A percentile compares a stretch with the other conserved stretches of the same genome.
Conservation (phyloP, 2,329 filamentous ascomycete genomes). For the Botryotinia narcissicola region DNA sequence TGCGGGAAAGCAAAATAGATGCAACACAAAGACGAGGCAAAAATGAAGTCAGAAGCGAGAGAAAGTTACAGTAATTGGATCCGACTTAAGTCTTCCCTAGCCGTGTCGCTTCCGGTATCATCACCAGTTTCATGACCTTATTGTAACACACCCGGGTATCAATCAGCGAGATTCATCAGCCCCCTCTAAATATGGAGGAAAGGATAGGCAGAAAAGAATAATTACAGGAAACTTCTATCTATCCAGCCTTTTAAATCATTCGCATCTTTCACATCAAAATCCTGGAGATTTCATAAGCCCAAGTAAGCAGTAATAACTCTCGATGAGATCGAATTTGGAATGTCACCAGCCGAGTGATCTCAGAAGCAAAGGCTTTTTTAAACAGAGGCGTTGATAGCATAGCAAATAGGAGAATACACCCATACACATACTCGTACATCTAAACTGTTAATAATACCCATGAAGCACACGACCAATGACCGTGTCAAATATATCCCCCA, state of each 20-base stretch:
- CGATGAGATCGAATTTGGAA: slow-evolving; percentile 12
- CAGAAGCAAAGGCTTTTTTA: background rate
- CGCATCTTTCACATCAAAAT: slow-evolving; percentile 6
- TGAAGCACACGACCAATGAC: slow-evolving; percentile 32
- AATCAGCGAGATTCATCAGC: slow-evolving; percentile 6
- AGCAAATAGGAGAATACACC: background rate
- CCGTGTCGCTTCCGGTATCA: slow-evolving; percentile 13
- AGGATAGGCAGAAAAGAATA: background rate
- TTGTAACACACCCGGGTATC: background rate
- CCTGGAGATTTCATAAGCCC: slow-evolving; percentile 21
- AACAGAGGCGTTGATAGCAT: background rate
- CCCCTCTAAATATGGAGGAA: slow-evolving; percentile 16
- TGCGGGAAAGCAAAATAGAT: background rate
- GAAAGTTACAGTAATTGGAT: background rate
- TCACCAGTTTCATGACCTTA: slow-evolving; percentile 11
- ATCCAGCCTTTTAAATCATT: background rate
- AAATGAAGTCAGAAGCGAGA: background rate
- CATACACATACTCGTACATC: slow-evolving; percentile 9
- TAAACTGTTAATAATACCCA: slow-evolving; percentile 16
- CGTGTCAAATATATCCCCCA: slow-evolving; percentile 26
- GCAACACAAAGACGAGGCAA: background rate
- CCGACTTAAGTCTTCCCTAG: background rate
- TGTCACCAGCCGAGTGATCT: slow-evolving; percentile 2
- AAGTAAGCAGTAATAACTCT: slow-evolving; percentile 23
- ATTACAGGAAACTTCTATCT: background rate